Conservation (phyloP, 1,284 basidiomycete species). For the Ustilago curta region DNA sequence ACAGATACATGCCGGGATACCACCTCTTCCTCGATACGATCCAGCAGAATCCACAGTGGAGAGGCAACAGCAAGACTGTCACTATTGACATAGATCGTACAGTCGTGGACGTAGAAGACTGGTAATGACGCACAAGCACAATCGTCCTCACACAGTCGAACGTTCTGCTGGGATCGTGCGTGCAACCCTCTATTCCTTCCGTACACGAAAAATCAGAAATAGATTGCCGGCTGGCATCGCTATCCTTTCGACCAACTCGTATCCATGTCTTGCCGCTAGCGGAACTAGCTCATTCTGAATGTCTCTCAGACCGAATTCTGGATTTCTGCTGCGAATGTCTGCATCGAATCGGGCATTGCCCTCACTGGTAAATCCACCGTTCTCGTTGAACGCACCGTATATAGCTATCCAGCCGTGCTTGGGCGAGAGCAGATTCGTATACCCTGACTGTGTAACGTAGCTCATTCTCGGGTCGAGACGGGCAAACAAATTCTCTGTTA, state of each 20-base stretch:
- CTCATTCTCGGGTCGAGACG: conserved; percentile 44
- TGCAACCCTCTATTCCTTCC: conserved; percentile 14
- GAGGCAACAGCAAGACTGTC: conserved; percentile 34
- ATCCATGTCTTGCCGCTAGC: conserved; percentile 43
- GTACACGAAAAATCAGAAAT: conserved; percentile 29
- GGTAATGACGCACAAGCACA: conserved; percentile 8
- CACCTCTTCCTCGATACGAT: conserved; percentile 35
- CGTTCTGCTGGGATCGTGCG: neutral
- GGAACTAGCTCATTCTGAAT: conserved; percentile 42
- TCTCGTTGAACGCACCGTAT: conserved; percentile 57
- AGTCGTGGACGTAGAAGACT: conserved; percentile 30
- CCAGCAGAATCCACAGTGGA: conserved; percentile 34
- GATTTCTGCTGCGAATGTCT: conserved; percentile 39
- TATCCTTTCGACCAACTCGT: conserved; percentile 29
- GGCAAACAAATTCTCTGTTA: conserved; percentile 47
- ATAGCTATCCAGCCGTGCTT: conserved; percentile 45
- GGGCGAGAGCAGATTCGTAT: conserved; percentile 18
- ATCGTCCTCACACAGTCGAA: neutral
- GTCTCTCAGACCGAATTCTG: conserved; percentile 50
- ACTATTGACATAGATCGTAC: conserved; percentile 38
- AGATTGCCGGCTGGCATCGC: conserved; percentile 53
- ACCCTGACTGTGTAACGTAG: conserved; percentile 37
- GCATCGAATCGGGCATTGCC: conserved; percentile 51
- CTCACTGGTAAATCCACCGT: conserved; percentile 30
- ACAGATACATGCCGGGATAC: conserved; percentile 72